These are phyloP conservation scores for Pseudozyma thailandica DNA, from an alignment of 1,284 basidiomycete genomes.

Conservation along the genomic window DNA sequence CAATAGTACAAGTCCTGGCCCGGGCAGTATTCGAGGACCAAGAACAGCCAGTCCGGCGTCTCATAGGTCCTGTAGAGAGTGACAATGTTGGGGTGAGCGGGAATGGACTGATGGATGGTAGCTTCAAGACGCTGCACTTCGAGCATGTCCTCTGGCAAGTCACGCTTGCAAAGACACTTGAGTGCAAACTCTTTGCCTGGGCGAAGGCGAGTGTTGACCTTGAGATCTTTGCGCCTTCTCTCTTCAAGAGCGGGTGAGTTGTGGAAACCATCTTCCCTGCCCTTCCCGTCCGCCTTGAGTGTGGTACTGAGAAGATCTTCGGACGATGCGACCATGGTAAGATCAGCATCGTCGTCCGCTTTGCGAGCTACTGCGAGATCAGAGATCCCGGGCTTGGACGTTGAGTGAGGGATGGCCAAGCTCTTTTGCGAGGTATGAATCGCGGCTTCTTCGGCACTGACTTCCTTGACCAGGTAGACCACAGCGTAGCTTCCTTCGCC, in stretches of 20 bases:
- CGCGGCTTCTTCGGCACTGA: constrained; percentile 42
- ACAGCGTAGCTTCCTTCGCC: constrained; percentile 67
- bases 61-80: constrained; percentile 79
- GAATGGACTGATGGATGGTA: constrained; percentile 92
- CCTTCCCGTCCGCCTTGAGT: constrained; percentile 33
- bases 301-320: constrained; percentile 48
- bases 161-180: constrained; percentile 85
- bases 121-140: constrained; percentile 72
- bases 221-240: constrained; percentile 47
- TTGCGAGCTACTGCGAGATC: not conserved
- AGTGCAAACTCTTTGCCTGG: constrained; percentile 81
- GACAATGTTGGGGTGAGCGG: constrained; percentile 91
- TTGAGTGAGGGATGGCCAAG: constrained; percentile 15
- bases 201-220: constrained; percentile 25
- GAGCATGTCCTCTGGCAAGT: constrained; percentile 61
- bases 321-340: constrained; percentile 37
- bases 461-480: constrained; percentile 65
- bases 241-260: constrained; percentile 47
- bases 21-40: constrained; percentile 90
- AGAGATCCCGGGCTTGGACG: constrained; percentile 1
- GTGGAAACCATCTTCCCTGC: constrained; percentile 36
- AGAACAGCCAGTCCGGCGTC: constrained; percentile 80
- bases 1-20: constrained; percentile 93
- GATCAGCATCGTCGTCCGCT: constrained; percentile 35
- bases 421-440: constrained; percentile 17